Evolutionary conservation across 352 stramenopile species (phyloP).

Genomic region (Pythium chondricola): DNA sequence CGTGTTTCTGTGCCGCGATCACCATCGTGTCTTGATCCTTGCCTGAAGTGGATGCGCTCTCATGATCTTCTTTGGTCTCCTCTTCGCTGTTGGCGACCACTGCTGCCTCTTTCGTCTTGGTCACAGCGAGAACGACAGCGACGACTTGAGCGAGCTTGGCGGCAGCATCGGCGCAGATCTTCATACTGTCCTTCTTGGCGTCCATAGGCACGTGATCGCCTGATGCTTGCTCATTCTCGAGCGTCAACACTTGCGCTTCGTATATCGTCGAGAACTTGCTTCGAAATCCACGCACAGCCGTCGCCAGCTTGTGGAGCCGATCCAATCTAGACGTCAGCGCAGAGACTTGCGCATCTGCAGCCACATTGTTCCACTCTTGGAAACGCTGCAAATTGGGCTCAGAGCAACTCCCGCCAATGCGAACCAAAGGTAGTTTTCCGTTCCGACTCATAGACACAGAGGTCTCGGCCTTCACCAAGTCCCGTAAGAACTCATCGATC

Average conservation of each 20-base stretch:
- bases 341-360: conserved; percentile 2
- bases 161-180: conserved; percentile 4
- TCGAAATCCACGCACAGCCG: conserved; percentile 6
- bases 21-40: not conserved
- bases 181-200: conserved; percentile 3
- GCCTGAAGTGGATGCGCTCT: not conserved
- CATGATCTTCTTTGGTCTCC: conserved; percentile 5
- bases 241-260: conserved; percentile 13
- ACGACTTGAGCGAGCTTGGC: not conserved
- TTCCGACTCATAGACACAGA: conserved; percentile 19
- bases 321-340: conserved; percentile 6
- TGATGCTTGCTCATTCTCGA: not conserved
- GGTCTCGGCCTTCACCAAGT: conserved; percentile 57
- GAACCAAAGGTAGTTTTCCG: conserved; percentile 32
- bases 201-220: not conserved
- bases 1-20: not conserved
- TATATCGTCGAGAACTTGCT: conserved; percentile 15
- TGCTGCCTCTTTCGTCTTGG: not conserved
- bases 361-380: conserved; percentile 27
- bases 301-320: conserved; percentile 12
- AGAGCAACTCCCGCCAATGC: conserved; percentile 60
- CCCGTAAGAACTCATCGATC: conserved; percentile 80
- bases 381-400: conserved; percentile 47
- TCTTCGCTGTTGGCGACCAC: conserved; percentile 12
- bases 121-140: not conserved